Percentiles rank a stretch among this genome's conserved stretches.
phyloP scores from a whole-genome alignment of 306 rosid species.

The Abrus precatorius region DNA sequence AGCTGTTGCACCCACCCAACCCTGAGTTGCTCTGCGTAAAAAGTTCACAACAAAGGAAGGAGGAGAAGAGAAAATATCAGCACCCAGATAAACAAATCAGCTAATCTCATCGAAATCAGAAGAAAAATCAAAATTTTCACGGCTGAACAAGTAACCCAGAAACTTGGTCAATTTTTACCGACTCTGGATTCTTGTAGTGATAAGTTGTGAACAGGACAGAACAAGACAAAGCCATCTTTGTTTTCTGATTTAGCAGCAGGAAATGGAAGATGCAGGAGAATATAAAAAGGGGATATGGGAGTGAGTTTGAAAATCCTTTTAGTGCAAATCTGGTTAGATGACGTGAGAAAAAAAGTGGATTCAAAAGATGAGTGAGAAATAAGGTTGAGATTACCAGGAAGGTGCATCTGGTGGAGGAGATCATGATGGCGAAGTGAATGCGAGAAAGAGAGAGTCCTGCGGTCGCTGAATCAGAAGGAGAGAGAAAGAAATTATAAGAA shows the following conservation, averaged over 20 bases:
- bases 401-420: slow-evolving; percentile 47
- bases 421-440: slow-evolving; percentile 48
- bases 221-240: slow-evolving; percentile 35
- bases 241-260: slow-evolving; percentile 42
- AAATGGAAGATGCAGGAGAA: slow-evolving; percentile 15
- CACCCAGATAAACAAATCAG: slow-evolving; percentile 44
- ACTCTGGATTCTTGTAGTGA: slow-evolving; percentile 6
- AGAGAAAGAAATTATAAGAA: slow-evolving; percentile 40
- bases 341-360: neutral
- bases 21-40: slow-evolving; percentile 65
- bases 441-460: slow-evolving; percentile 23
- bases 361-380: neutral
- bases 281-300: too few relatives aligned
- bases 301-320: neutral
- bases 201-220: slow-evolving; percentile 2
- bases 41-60: slow-evolving; percentile 1
- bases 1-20: slow-evolving; percentile 57
- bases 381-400: slow-evolving; percentile 59
- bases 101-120: slow-evolving; percentile 22
- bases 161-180: slow-evolving; percentile 4
- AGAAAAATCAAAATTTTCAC: slow-evolving; percentile 6
- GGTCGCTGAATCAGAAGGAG: slow-evolving; percentile 8
- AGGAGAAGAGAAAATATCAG: slow-evolving; percentile 5
- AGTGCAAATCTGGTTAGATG: neutral
- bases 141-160: slow-evolving; percentile 14